A percentile compares a stretch with the other conserved stretches of the same genome.
phyloP scores from a whole-genome alignment of 2,329 filamentous ascomycete species.

The Colletotrichum lupini region DNA sequence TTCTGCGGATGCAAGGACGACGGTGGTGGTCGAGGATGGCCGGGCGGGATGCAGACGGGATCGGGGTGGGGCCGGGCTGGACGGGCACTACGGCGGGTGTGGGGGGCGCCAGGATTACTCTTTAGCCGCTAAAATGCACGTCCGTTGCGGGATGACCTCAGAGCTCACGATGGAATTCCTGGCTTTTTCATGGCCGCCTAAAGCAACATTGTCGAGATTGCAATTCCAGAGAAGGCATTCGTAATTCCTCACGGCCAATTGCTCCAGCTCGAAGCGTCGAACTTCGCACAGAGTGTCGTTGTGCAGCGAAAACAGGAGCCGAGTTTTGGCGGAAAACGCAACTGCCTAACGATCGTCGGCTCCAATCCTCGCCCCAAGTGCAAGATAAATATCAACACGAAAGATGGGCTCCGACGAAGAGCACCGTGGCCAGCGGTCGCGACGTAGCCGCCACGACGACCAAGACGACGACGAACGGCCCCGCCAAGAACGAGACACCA shows the following conservation, averaged over 20 bases:
- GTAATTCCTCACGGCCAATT: neutral
- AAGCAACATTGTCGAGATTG: neutral
- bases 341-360: neutral
- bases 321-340: neutral
- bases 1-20: neutral
- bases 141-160: conserved; percentile 21
- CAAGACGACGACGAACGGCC: conserved; percentile 18
- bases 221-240: neutral
- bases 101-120: neutral
- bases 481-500: conserved; percentile 19
- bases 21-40: neutral
- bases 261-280: neutral
- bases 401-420: conserved; percentile 33
- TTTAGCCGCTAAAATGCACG: conserved; percentile 1
- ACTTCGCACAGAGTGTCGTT: neutral
- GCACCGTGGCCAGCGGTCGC: conserved; percentile 18
- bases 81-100: neutral
- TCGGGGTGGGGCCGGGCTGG: conserved; percentile 7
- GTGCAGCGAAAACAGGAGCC: too few species aligned
- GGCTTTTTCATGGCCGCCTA: neutral
- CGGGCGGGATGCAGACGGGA: neutral
- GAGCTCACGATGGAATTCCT: neutral
- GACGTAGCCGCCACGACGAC: conserved; percentile 12
- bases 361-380: too few species aligned
- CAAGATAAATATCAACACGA: neutral